Evolutionary conservation across 1,284 basidiomycete species (phyloP).

Genomic region (Moesziomyces aphidis): DNA sequence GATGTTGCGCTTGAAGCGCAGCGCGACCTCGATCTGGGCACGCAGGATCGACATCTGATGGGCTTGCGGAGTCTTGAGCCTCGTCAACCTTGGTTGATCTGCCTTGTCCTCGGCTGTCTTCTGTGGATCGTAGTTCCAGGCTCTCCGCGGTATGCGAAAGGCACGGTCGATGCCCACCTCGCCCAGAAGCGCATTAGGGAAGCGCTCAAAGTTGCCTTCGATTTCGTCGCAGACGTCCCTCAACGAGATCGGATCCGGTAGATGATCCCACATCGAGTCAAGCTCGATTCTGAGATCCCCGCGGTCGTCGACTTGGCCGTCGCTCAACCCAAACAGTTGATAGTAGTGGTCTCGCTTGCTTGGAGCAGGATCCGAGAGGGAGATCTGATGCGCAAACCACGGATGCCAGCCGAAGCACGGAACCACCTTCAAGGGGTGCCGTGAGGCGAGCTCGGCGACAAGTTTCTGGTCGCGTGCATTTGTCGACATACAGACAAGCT

Average conservation of each 20-base stretch:
- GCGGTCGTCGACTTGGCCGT: neutral
- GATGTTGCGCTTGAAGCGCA: slow-evolving; percentile 50
- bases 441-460: slow-evolving; percentile 46
- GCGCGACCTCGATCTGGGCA: slow-evolving; percentile 56
- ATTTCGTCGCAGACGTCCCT: slow-evolving; percentile 28
- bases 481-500: slow-evolving; percentile 60
- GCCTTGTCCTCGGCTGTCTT: neutral
- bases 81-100: slow-evolving; percentile 32
- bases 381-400: slow-evolving; percentile 60
- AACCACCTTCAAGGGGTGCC: slow-evolving; percentile 28
- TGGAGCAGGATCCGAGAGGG: slow-evolving; percentile 35
- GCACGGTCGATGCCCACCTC: slow-evolving; percentile 64
- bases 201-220: slow-evolving; percentile 32
- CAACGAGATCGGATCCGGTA: slow-evolving; percentile 55
- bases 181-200: slow-evolving; percentile 58
- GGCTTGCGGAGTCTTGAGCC: slow-evolving; percentile 54
- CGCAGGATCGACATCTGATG: slow-evolving; percentile 59
- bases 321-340: slow-evolving; percentile 27
- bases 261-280: slow-evolving; percentile 34
- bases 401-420: slow-evolving; percentile 64
- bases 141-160: slow-evolving; percentile 53
- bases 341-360: slow-evolving; percentile 47
- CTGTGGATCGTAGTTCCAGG: slow-evolving; percentile 40
- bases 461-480: slow-evolving; percentile 53
- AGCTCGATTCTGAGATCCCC: slow-evolving; percentile 28